Percentiles rank a stretch among this genome's conserved stretches.
Conservation (phyloP, 202 grass and related monocot species). For the Schoenoplectus tabernaemontani region DNA sequence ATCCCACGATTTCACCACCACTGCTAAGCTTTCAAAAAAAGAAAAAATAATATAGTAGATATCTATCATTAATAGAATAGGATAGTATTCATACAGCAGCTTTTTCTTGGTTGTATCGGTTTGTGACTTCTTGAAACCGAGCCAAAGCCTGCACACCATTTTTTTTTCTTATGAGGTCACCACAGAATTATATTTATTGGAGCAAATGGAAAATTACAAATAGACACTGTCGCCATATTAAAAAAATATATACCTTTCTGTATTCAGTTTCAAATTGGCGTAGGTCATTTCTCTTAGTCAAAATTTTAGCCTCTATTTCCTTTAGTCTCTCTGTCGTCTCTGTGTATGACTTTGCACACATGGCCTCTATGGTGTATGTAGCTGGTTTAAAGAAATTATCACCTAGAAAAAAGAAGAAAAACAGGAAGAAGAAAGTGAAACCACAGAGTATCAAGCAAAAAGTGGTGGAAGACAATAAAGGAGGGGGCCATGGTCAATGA, state of each 20-base stretch:
- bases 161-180: slow-evolving; percentile 19
- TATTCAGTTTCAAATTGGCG: slow-evolving; percentile 92
- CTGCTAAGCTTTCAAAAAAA: too few species aligned
- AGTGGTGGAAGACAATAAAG: not conserved
- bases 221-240: not conserved
- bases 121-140: slow-evolving; percentile 90
- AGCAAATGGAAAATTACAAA: not conserved
- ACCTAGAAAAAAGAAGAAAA: slow-evolving; percentile 46
- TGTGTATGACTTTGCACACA: slow-evolving; percentile 73
- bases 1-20: too few species aligned
- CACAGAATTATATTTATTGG: not conserved
- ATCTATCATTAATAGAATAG: not conserved
- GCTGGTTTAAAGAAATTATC: slow-evolving; percentile 99
- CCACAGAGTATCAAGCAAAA: not conserved
- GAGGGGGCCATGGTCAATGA: not conserved
- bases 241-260: slow-evolving; percentile 58
- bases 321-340: slow-evolving; percentile 88
- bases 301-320: slow-evolving; percentile 85
- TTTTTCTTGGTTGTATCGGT: slow-evolving; percentile 88
- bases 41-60: slow-evolving; percentile 9
- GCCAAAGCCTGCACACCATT: slow-evolving; percentile 70
- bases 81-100: slow-evolving; percentile 43
- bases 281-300: slow-evolving; percentile 84
- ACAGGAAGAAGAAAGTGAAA: not conserved
- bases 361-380: slow-evolving; percentile 80